phyloP scores from a whole-genome alignment of 225 moss, liverwort and hornwort genomes.

The Marchantia paleacea region DNA sequence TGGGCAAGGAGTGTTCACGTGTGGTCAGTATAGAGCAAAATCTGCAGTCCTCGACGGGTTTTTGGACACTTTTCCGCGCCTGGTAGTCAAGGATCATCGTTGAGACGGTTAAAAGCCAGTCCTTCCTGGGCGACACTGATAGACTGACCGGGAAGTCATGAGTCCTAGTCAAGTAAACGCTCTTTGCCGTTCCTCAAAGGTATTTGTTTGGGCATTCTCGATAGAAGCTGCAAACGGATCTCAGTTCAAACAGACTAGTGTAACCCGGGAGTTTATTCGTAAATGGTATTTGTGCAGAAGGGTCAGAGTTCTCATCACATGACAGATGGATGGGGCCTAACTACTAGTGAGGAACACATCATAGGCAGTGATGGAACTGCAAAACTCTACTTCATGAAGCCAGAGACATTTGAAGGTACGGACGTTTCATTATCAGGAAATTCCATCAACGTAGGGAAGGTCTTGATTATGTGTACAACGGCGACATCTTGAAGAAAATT shows the following conservation, averaged over 20 bases:
- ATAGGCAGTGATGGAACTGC: slow-evolving; percentile 96
- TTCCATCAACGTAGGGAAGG: background rate
- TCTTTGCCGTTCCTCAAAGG: no score
- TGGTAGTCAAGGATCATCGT: no score
- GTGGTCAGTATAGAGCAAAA: no score
- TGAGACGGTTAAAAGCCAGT: no score
- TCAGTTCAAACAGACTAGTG: background rate
- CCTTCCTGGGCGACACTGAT: no score
- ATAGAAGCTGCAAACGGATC: background rate
- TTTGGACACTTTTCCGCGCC: no score
- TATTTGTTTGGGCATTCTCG: no score
- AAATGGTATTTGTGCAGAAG: slow-evolving; percentile 36
- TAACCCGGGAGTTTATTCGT: background rate
- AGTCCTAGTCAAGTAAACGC: no score
- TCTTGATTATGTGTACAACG: background rate
- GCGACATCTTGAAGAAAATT: background rate
- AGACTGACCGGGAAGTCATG: no score
- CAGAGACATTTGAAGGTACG: slow-evolving; percentile 76
- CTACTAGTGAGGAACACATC: slow-evolving; percentile 64
- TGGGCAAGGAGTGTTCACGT: background rate
- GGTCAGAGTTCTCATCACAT: slow-evolving; percentile 70
- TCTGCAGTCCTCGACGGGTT: no score
- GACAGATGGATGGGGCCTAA: slow-evolving; percentile 98
- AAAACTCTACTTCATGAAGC: slow-evolving; percentile 86
- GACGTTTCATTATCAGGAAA: background rate